A percentile compares a stretch with the other conserved stretches of the same genome.
Conservation (phyloP, 805 yeast genomes). For the Ogataea ramenticola region DNA sequence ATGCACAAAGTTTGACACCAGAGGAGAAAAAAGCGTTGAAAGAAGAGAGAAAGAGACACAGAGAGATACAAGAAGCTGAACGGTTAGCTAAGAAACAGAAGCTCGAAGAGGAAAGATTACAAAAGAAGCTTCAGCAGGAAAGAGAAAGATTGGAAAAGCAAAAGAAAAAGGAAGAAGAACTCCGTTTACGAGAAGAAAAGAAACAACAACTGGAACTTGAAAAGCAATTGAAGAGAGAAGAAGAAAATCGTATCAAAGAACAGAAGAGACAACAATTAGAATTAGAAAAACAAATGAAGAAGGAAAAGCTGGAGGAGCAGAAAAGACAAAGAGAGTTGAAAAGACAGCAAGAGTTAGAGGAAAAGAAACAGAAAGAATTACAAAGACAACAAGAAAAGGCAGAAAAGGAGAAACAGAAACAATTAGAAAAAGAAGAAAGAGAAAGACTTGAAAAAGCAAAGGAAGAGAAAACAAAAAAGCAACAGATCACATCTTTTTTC, state of each 20-base stretch:
- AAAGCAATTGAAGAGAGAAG: slow-evolving; percentile 14
- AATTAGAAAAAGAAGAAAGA: slow-evolving; percentile 3
- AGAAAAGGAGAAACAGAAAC: slow-evolving; percentile 9
- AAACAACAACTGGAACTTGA: slow-evolving; percentile 15
- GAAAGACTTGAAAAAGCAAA: slow-evolving; percentile 14
- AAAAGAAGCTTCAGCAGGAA: slow-evolving; percentile 20
- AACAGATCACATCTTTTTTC: slow-evolving; percentile 27
- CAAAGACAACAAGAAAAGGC: slow-evolving; percentile 12
- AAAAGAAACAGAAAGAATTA: slow-evolving; percentile 10
- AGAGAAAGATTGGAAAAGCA: slow-evolving; percentile 17
- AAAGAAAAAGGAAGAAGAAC: slow-evolving; percentile 19
- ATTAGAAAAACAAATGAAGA: slow-evolving; percentile 28
- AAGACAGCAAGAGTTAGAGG: slow-evolving; percentile 23
- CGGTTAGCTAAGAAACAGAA: slow-evolving; percentile 2
- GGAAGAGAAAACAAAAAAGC: slow-evolving; percentile 17
- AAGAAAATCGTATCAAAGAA: slow-evolving; percentile 7
- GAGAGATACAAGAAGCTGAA: slow-evolving; percentile 5
- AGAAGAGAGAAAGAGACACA: slow-evolving; percentile 2
- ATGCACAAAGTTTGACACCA: background rate
- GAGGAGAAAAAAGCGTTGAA: slow-evolving; percentile 2
- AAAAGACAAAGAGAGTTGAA: slow-evolving; percentile 13
- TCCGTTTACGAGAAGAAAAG: slow-evolving; percentile 10
- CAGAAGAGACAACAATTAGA: slow-evolving; percentile 21
- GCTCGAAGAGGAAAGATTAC: slow-evolving; percentile 21
- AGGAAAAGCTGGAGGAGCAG: slow-evolving; percentile 23